Evolutionary conservation across 2,329 filamentous ascomycete genomes (phyloP), one percentile per base, ranked within the genome.

Genomic region (Colletotrichum falcatum): DNA sequence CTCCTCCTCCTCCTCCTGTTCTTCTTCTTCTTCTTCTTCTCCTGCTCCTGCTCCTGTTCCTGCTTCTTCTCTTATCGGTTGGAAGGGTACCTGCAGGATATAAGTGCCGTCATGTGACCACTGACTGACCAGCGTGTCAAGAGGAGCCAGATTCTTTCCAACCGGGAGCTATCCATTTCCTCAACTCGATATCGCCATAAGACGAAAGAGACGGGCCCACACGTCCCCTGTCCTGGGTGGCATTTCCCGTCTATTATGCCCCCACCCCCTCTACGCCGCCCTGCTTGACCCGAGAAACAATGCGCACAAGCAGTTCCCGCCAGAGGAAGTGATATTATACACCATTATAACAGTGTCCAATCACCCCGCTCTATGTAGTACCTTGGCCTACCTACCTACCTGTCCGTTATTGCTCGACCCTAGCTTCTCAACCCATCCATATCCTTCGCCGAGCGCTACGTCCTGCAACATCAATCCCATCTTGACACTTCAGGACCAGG

Each of bases 381-480:
- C 18, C 39, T 51, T 56, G 39, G 23, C 28, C 42, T n/a, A n/a
- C n/a, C n/a, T n/a, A n/a, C 30, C 30, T 35, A 30, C 12, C 51
- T 46, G 23, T 9, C 46, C 35, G 59, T 39, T 51, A 20, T 51
- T 61, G 23, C 14, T 37, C 30, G 35, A 61, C 33, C 35, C 44
- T 16, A 49, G 20, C 44, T 35, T 49, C 18, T 37, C 37, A 48
- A 49, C 54, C 42, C 51, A 39, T 30, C 44, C 59, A 18, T 28
- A 42, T 55, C 20, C 44, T 26, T 48, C 59, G 39, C 46, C 61
- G 46, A 60, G 54, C 61, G 28, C 65, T 63, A 18, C 65, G 48
- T 39, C 37, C 51, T 63, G 65, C 54, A 64, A 63, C 48, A 53
- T 55, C 59, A 62, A 68, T 62, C 46, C 59, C 33, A 59, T 68